Percentiles rank a stretch among this genome's conserved stretches.
phyloP scores from a whole-genome alignment of 495 filamentous ascomycete species.

The Sporormia fimetaria region DNA sequence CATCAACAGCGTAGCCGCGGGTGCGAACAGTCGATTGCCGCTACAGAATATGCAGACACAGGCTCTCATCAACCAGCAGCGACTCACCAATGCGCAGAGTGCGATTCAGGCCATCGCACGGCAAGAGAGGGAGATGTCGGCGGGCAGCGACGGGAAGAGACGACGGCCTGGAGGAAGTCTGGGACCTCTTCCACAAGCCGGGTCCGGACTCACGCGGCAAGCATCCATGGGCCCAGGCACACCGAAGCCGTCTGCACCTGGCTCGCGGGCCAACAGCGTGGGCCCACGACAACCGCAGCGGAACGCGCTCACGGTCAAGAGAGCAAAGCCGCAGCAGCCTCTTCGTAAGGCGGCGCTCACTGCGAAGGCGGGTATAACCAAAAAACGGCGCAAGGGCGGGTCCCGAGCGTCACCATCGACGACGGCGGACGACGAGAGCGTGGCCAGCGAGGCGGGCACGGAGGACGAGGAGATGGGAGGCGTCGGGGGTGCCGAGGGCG shows the following conservation, averaged over 20 bases:
- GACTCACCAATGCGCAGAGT: slow-evolving; percentile 17
- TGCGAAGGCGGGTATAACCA: slow-evolving; percentile 20
- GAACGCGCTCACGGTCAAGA: slow-evolving; percentile 50
- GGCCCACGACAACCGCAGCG: slow-evolving; percentile 43
- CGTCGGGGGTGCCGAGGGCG: slow-evolving; percentile 42
- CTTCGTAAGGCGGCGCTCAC: slow-evolving; percentile 42
- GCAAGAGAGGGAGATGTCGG: slow-evolving; percentile 59
- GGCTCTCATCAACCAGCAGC: slow-evolving; percentile 19
- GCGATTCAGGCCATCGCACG: slow-evolving; percentile 15
- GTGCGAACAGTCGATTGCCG: slow-evolving; percentile 4
- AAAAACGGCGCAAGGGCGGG: slow-evolving; percentile 19
- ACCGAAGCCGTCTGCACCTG: slow-evolving; percentile 67
- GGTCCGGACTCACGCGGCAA: slow-evolving; percentile 65
- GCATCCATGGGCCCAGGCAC: slow-evolving; percentile 75
- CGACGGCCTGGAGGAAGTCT: slow-evolving; percentile 57
- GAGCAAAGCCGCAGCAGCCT: slow-evolving; percentile 37
- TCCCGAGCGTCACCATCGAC: slow-evolving; percentile 26
- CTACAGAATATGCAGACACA: slow-evolving; percentile 21
- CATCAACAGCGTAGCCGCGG: slow-evolving; percentile 26
- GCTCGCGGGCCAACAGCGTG: slow-evolving; percentile 37
- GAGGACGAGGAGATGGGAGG: slow-evolving; percentile 26
- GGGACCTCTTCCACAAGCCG: slow-evolving; percentile 52
- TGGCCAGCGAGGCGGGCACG: slow-evolving; percentile 22
- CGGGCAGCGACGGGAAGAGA: slow-evolving; percentile 59
- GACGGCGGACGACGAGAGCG: slow-evolving; percentile 28